A percentile compares a stretch with the other conserved stretches of the same genome.
Evolutionary conservation across 2,329 filamentous ascomycete species (phyloP).

Genomic region (Beauveria varroae): DNA sequence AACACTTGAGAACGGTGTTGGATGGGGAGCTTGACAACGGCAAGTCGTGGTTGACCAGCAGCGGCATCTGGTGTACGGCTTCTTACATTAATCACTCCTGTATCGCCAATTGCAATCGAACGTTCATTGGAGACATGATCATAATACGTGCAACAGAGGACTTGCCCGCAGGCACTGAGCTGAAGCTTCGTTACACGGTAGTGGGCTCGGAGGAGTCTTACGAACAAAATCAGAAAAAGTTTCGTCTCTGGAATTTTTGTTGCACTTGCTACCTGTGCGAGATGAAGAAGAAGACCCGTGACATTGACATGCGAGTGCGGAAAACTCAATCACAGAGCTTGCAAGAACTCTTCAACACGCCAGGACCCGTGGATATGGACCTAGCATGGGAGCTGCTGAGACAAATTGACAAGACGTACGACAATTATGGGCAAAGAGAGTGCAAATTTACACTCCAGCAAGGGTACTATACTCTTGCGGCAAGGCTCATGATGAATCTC

Average conservation of each 20-base stretch:
- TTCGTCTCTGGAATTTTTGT: not conserved
- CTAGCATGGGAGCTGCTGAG: not conserved
- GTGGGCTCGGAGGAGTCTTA: not conserved
- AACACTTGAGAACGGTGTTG: not conserved
- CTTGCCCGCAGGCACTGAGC: not conserved
- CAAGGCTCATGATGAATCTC: not conserved
- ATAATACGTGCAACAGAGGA: not conserved
- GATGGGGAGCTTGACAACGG: not conserved
- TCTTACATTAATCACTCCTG: constrained; percentile 1
- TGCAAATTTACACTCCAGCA: not conserved
- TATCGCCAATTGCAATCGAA: not conserved
- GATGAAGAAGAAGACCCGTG: not conserved
- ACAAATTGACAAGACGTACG: not conserved
- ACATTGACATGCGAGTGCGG: not conserved
- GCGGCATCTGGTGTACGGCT: not conserved
- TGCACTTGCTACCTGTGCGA: not conserved
- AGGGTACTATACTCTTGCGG: not conserved
- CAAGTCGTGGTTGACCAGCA: not conserved
- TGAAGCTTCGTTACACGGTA: not conserved
- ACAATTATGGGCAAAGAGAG: not conserved
- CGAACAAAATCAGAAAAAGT: not conserved
- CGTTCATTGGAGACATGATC: not conserved
- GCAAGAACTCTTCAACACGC: not conserved
- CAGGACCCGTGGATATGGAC: not conserved
- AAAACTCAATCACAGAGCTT: not conserved